Conservation (phyloP, 2,329 filamentous ascomycete genomes). For the Aaosphaeria pasadenensis region DNA sequence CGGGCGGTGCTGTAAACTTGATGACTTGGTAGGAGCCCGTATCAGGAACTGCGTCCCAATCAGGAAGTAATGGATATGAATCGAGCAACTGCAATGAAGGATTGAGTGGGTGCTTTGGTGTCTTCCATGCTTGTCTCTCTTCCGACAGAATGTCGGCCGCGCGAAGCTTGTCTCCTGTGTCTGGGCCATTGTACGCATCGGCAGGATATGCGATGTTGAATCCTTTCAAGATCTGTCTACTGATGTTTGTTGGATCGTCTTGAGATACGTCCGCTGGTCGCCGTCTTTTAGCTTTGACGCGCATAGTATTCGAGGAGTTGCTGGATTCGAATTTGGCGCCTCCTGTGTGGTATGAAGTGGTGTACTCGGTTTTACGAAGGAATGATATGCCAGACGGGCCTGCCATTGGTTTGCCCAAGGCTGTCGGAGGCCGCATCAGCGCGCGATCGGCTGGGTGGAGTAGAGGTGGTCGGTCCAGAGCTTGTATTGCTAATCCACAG, state of each 20-base stretch:
- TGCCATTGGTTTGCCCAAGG: slow-evolving; percentile 78
- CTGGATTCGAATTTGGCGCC: slow-evolving; percentile 50
- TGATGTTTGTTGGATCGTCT: slow-evolving; percentile 60
- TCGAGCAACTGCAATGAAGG: slow-evolving; percentile 56
- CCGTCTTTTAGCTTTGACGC: slow-evolving; percentile 36
- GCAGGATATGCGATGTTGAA: slow-evolving; percentile 65
- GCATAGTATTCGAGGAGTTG: slow-evolving; percentile 46
- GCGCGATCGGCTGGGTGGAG: slow-evolving; percentile 81
- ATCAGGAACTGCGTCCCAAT: slow-evolving; percentile 59
- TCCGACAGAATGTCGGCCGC: slow-evolving; percentile 53
- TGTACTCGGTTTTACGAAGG: slow-evolving; percentile 94
- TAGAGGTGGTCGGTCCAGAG: slow-evolving; percentile 65
- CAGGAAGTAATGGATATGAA: slow-evolving; percentile 59
- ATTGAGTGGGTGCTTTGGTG: slow-evolving; percentile 59
- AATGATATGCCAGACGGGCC: slow-evolving; percentile 82
- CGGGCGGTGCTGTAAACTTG: slow-evolving; percentile 61
- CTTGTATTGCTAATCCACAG: slow-evolving; percentile 68
- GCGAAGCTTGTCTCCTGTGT: slow-evolving; percentile 54
- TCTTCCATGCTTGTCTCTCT: slow-evolving; percentile 58
- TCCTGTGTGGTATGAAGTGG: slow-evolving; percentile 55
- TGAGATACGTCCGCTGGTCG: slow-evolving; percentile 36
- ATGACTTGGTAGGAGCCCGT: slow-evolving; percentile 58
- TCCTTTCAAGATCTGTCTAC: slow-evolving; percentile 60
- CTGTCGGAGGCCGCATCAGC: slow-evolving; percentile 77
- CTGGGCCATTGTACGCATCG: slow-evolving; percentile 64